phyloP scores from a whole-genome alignment of 768 basidiomycete genomes.

The Naganishia antarctica region DNA sequence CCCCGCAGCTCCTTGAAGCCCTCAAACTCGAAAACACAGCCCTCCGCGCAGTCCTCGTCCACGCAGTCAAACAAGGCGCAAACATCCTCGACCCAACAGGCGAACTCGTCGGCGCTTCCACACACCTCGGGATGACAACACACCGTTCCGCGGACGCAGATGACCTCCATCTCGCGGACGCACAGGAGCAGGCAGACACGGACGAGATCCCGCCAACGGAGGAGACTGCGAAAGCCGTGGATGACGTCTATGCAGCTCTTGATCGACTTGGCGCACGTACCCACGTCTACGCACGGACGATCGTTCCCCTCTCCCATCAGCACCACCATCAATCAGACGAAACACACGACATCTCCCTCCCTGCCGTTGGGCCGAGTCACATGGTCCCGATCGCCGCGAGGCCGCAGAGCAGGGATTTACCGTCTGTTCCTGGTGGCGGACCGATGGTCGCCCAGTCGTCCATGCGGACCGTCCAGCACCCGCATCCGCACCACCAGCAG shows the following conservation, averaged over 20 bases:
- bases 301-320: constrained; percentile 1
- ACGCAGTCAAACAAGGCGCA: constrained; percentile 11
- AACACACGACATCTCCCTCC: background rate
- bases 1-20: constrained; percentile 15
- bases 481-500: background rate
- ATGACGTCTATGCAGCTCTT: constrained; percentile 11
- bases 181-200: background rate
- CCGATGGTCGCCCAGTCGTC: constrained; percentile 10
- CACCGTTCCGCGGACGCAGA: too few species aligned
- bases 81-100: constrained; percentile 8
- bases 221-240: constrained; percentile 1
- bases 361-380: too few species aligned
- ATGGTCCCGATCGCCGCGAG: too few species aligned
- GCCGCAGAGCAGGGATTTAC: background rate
- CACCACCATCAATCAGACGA: background rate
- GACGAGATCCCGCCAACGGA: background rate
- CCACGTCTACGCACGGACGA: constrained; percentile 17
- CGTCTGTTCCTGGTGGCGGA: background rate
- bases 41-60: constrained; percentile 18
- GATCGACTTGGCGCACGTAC: constrained; percentile 11
- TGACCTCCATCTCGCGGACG: background rate
- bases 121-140: background rate
- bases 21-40: constrained; percentile 20
- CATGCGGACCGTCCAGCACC: constrained; percentile 7
- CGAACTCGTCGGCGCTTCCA: constrained; percentile 14